Evolutionary conservation across 164 flowering plant genomes (phyloP).

Genomic region (Dillenia suffruticosa): DNA sequence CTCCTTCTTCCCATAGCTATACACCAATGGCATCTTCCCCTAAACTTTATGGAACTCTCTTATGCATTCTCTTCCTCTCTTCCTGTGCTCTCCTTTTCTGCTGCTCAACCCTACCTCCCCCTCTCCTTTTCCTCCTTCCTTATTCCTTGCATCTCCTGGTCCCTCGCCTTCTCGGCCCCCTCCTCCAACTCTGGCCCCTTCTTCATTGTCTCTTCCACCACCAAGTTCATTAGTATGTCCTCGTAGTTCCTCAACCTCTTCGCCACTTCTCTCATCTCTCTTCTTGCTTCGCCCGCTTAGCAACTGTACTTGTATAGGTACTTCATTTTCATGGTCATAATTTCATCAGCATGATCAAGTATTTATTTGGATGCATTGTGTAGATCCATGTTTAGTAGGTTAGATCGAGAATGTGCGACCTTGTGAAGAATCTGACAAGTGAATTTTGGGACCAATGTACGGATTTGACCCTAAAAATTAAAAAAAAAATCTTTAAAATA

Average conservation of each 20-base stretch:
- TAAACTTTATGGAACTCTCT: slow-evolving; percentile 62
- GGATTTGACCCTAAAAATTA: no score
- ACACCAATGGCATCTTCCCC: slow-evolving; percentile 77
- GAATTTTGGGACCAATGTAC: no score
- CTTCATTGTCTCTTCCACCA: slow-evolving; percentile 44
- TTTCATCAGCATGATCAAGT: slow-evolving; percentile 81
- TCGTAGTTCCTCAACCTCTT: slow-evolving; percentile 67
- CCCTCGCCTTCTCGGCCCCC: slow-evolving; percentile 59
- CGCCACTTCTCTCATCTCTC: slow-evolving; percentile 36
- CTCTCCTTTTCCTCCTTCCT: slow-evolving; percentile 16
- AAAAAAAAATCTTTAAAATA: no score
- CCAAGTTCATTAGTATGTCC: slow-evolving; percentile 90
- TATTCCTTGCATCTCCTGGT: slow-evolving; percentile 79
- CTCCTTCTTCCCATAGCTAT: no score
- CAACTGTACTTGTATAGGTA: slow-evolving; percentile 60
- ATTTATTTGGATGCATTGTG: slow-evolving; percentile 65
- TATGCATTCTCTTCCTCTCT: slow-evolving; percentile 79
- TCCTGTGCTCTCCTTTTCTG: slow-evolving; percentile 63
- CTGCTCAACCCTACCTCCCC: slow-evolving; percentile 69
- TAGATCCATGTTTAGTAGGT: slow-evolving; percentile 57
- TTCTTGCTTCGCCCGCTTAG: slow-evolving; percentile 21
- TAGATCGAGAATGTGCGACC: slow-evolving; percentile 80
- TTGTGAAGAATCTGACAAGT: slow-evolving; percentile 62
- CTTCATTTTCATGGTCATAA: slow-evolving; percentile 51
- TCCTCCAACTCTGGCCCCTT: slow-evolving; percentile 69